Evolutionary conservation across 2,329 filamentous ascomycete species (phyloP), one percentile per base, ranked within the genome.

Genomic region (Alternaria arbusti): DNA sequence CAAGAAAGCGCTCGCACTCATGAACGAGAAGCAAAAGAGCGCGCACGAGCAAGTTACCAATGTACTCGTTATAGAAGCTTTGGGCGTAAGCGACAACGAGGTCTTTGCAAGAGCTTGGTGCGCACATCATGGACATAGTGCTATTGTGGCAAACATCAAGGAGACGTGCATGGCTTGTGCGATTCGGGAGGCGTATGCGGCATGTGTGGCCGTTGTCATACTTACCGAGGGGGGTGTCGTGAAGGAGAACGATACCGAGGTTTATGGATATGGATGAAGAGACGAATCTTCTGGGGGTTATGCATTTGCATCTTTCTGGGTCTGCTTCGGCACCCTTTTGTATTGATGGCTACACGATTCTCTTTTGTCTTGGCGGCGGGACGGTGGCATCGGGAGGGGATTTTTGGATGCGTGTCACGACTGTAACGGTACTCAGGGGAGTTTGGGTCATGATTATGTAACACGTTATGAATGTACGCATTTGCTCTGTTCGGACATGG

Each of bases 31-130:
- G 13, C 59, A 26, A 20, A 74, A 74, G 17, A 63, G 66, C 11
- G 76, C 77, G 3, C 74, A 78, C 51, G 69, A 76, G 59, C 75
- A 78, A 32, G 71, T 87, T 25, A 90, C 91, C 68, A 86, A 87
- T 69, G 90, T 94, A 4, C 82, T 94, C 9, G 89, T 90, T 5
- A 85, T 93, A 13, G 90, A 93, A 79, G 89, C 90, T 0, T 89
- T 91, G 75, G 91, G 91, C 1, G 90, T 91, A 22, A 83, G 84
- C 52, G 91, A 93, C 77, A 93, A 93, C 69, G 91, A 93, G 78
- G 91, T 93, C 5, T 85, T 94, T 70, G 91, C 89, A 1, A 83
- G 91, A 65, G 90, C 91, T 7, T 94, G 91, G 91, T 93, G 91
- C 76, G 87, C 90, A 59, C 89, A 92, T 71, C 92, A 90, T 87